Evolutionary conservation across 257 asterid genomes (phyloP).

Genomic region (Fraxinus pennsylvanica): DNA sequence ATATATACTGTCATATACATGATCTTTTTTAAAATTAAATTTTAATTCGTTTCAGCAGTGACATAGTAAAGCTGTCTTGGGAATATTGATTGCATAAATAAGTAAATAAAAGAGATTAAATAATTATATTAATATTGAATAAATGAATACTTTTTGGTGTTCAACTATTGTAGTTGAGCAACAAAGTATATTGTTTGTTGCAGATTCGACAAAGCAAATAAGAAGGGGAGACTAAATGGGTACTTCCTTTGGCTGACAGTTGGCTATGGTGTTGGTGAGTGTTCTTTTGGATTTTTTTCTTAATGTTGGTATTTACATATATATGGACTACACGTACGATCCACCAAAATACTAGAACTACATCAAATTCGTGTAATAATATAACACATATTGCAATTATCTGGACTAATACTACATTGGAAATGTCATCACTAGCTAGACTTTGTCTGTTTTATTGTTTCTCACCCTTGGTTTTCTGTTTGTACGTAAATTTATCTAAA

Average conservation of each 20-base stretch:
- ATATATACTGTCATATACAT: neutral
- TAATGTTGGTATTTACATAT: constrained; percentile 7
- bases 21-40: neutral
- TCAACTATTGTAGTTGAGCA: constrained; percentile 17
- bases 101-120: constrained; percentile 1
- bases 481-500: neutral
- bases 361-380: neutral
- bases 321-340: neutral
- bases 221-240: constrained; percentile 65
- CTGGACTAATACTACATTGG: neutral
- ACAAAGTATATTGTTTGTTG: constrained; percentile 21
- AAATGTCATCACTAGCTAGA: constrained; percentile 2
- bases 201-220: constrained; percentile 90
- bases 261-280: constrained; percentile 92
- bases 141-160: neutral
- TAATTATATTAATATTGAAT: neutral
- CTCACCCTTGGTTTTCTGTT: neutral
- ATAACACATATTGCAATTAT: neutral
- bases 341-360: constrained; percentile 1
- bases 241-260: constrained; percentile 79
- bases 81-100: neutral
- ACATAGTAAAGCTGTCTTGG: neutral
- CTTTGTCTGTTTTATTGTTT: neutral
- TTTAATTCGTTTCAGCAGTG: neutral
- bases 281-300: constrained; percentile 19